Evolutionary conservation across 1,284 basidiomycete species (phyloP), one percentile per base, ranked within the genome.

Genomic region (Hymenochaete sp.): DNA sequence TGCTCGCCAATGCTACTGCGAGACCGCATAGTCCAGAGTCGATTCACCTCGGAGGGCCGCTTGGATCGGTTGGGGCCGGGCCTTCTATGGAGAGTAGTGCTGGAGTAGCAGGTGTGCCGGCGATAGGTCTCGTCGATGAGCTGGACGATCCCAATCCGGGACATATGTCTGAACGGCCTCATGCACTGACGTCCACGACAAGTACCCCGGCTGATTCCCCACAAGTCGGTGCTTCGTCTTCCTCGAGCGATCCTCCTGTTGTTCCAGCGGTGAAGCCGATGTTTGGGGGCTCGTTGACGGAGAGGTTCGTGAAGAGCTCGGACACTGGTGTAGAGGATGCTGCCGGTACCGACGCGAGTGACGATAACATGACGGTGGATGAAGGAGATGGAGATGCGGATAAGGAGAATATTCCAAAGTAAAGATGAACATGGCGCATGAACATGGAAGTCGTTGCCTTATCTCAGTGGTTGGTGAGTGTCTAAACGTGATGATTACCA

Each of bases 91-190:
- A 32, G 5, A 38, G 26, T 8, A 32, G 24, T 4, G 33, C 32
- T 3, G 39, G 25, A 10, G 3, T 32, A 25, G 31, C 24, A 4
- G 31, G 7, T 16, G 46, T 28, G 14, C 45, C 40, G 13, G 55
- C 50, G 3, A 47, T 89, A 11, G 85, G 86, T 0, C 66, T 88
- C 13, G 84, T 89, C 16, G 86, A 89, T 53, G 86, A 89, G 59
- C 63, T 89, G 52, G 86, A 89, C 54, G 82, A 88, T 60, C 85
- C 85, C 2, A 67, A 73, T 43, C 85, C 85, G 11, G 84, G 82
- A 19, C 85, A 89, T 60, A 67, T 89, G 68, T 85, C 84, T 54
- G 80, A 87, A 39, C 78, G 77, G 56, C 85, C 85, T 2, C 82
- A 73, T 8, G 69, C 85, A 0, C 62, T 89, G 37, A 75, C 73